A percentile compares a stretch with the other conserved stretches of the same genome.
These are phyloP conservation scores for Sclerotinia minor DNA, from an alignment of 2,329 filamentous ascomycete genomes.

Conservation along the genomic window DNA sequence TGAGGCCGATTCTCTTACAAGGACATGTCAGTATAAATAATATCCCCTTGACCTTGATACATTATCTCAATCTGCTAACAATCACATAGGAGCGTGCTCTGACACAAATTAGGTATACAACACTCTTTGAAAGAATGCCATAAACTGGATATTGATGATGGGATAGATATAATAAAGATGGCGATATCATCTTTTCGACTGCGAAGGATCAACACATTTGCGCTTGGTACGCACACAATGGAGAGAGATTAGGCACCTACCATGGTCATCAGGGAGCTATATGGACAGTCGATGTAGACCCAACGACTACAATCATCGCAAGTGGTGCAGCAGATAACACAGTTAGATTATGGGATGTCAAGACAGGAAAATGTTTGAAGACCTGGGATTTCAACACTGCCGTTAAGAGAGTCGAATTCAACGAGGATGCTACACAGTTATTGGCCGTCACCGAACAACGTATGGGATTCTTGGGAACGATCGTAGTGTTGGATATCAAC, in stretches of 20 bases:
- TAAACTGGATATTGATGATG: conserved; percentile 30
- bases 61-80: conserved; percentile 25
- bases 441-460: conserved; percentile 98
- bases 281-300: conserved; percentile 98
- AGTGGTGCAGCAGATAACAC: conserved; percentile 98
- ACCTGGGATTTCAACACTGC: conserved; percentile 97
- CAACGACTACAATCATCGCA: conserved; percentile 86
- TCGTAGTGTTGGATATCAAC: conserved; percentile 88
- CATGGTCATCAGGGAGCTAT: conserved; percentile 95
- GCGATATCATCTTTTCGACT: conserved; percentile 94
- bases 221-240: conserved; percentile 96
- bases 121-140: conserved; percentile 24
- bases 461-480: conserved; percentile 92
- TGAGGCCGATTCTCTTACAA: conserved; percentile 95
- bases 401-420: conserved; percentile 98
- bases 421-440: conserved; percentile 85
- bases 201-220: conserved; percentile 96
- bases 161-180: conserved; percentile 82
- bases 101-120: conserved; percentile 81
- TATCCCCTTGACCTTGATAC: background rate
- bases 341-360: conserved; percentile 94
- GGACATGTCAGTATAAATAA: conserved; percentile 70
- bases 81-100: conserved; percentile 74
- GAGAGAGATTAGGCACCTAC: conserved; percentile 95
- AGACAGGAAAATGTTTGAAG: conserved; percentile 90